These are phyloP conservation scores for Solanum paucissectum DNA, from an alignment of 257 asterid species.

Conservation along the genomic window DNA sequence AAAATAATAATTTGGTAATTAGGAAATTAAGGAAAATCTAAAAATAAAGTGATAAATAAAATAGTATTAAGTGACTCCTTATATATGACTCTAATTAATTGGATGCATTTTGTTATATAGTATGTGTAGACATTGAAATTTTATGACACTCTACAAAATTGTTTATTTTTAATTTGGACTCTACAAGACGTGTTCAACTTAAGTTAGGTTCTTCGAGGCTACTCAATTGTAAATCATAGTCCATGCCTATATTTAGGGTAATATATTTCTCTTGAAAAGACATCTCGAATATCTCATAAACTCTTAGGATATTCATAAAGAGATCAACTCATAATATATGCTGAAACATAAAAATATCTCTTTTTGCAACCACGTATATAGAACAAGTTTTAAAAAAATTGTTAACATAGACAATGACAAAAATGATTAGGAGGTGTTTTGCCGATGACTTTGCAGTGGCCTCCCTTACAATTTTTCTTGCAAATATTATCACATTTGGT, in stretches of 20 bases:
- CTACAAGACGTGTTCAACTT: no score
- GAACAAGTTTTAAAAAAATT: neutral
- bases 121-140: neutral
- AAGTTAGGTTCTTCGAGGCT: no score
- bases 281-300: no score
- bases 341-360: neutral
- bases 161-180: no score
- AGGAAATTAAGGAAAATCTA: neutral
- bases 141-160: no score
- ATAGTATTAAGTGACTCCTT: neutral
- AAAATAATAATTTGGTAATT: neutral
- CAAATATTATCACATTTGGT: neutral
- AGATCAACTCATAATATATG: neutral
- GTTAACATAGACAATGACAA: slow-evolving; percentile 6
- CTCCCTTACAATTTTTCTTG: neutral
- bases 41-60: neutral
- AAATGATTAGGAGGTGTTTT: slow-evolving; percentile 1
- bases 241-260: no score
- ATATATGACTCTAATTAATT: neutral
- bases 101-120: no score
- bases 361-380: neutral
- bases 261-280: no score
- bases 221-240: no score
- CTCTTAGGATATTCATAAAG: no score
- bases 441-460: neutral